Percentiles rank a stretch among this genome's conserved stretches.
Evolutionary conservation across 139 green algal species (phyloP).

Genomic region (Astrephomene gubernaculifera): DNA sequence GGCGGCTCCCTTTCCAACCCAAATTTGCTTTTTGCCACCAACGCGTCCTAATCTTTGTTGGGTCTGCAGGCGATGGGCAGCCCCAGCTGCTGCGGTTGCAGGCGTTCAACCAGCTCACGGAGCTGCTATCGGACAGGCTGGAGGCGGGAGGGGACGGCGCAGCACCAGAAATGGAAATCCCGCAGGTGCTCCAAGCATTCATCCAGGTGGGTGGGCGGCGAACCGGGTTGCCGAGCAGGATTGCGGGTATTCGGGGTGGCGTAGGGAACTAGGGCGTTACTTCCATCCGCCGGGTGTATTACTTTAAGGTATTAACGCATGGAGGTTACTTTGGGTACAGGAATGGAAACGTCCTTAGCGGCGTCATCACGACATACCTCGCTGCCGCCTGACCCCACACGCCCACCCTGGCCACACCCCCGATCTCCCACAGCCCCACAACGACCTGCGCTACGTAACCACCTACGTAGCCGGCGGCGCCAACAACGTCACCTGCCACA

Average conservation of each 20-base stretch:
- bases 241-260: no score
- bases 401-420: background rate
- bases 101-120: conserved; percentile 64
- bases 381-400: background rate
- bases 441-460: conserved; percentile 71
- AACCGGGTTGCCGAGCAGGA: no score
- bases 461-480: conserved; percentile 66
- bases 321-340: no score
- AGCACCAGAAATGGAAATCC: conserved; percentile 50
- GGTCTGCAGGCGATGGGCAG: conserved; percentile 48
- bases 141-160: conserved; percentile 39
- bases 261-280: no score
- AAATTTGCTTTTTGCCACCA: no score
- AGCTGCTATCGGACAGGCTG: conserved; percentile 57
- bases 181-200: conserved; percentile 62
- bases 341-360: no score
- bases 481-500: conserved; percentile 60
- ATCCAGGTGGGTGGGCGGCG: conserved; percentile 38
- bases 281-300: no score
- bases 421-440: conserved; percentile 46
- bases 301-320: no score
- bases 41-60: no score
- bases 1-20: no score
- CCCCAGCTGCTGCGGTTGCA: conserved; percentile 59
- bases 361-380: background rate